phyloP scores from a whole-genome alignment of 306 rosid genomes.

The Castanopsis chinensis region DNA sequence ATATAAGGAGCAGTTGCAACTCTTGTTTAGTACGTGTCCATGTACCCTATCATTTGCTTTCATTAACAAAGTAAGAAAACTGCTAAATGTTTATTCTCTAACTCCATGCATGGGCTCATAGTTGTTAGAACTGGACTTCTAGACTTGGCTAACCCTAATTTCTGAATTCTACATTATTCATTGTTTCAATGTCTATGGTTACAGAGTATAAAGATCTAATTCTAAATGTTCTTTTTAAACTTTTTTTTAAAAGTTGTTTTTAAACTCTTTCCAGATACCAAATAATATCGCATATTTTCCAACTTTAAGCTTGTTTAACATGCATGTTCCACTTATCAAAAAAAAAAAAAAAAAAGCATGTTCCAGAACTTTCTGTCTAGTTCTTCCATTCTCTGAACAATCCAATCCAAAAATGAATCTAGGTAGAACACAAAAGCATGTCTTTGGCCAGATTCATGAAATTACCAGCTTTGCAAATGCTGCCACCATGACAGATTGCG shows the following conservation, averaged over 20 bases:
- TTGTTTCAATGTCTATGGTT: background rate
- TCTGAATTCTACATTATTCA: background rate
- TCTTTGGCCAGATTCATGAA: slow-evolving; percentile 8
- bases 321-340: background rate
- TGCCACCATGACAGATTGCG: slow-evolving; percentile 63
- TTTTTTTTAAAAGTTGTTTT: background rate
- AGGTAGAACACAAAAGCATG: slow-evolving; percentile 7
- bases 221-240: background rate
- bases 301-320: background rate
- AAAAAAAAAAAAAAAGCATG: background rate
- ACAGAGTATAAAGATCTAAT: background rate
- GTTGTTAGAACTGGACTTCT: background rate
- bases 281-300: background rate
- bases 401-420: slow-evolving; percentile 5
- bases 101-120: no score
- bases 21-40: background rate
- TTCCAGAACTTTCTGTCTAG: background rate
- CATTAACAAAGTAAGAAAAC: background rate
- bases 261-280: background rate
- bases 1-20: background rate
- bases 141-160: background rate
- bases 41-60: background rate
- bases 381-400: background rate
- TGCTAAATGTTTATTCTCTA: background rate
- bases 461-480: slow-evolving; percentile 71